Evolutionary conservation across 345 rosid species (phyloP).

Genomic region (Melaleuca quinquenervia): DNA sequence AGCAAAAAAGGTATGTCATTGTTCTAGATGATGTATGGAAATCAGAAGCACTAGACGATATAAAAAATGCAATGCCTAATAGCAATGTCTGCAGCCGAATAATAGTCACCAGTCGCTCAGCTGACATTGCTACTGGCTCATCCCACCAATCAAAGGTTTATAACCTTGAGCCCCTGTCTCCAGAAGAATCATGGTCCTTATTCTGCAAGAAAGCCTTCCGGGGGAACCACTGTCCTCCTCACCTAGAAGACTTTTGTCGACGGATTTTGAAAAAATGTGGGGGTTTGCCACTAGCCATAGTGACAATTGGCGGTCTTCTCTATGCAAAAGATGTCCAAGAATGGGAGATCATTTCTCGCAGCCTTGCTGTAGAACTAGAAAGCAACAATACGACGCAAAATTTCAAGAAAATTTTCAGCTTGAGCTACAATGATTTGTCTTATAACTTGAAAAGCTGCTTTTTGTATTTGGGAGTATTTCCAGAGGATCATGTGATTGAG

Average conservation of each 20-base stretch:
- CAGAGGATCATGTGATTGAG: neutral
- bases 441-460: neutral
- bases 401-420: neutral
- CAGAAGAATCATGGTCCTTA: neutral
- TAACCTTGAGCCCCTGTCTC: neutral
- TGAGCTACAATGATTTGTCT: neutral
- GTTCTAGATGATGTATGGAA: neutral
- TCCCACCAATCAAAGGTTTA: too few species aligned
- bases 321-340: neutral
- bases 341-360: neutral
- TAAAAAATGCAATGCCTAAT: neutral
- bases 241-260: neutral
- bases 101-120: neutral
- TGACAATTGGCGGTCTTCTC: neutral
- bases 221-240: neutral
- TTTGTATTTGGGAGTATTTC: neutral
- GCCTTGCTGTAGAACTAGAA: neutral
- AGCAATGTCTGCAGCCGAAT: neutral
- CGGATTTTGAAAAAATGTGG: neutral
- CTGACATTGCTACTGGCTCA: fast-evolving
- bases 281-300: neutral
- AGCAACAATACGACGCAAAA: neutral
- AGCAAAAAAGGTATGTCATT: neutral
- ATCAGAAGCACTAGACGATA: neutral
- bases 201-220: neutral